phyloP scores from a whole-genome alignment of 306 rosid species.

The Alnus rubra region DNA sequence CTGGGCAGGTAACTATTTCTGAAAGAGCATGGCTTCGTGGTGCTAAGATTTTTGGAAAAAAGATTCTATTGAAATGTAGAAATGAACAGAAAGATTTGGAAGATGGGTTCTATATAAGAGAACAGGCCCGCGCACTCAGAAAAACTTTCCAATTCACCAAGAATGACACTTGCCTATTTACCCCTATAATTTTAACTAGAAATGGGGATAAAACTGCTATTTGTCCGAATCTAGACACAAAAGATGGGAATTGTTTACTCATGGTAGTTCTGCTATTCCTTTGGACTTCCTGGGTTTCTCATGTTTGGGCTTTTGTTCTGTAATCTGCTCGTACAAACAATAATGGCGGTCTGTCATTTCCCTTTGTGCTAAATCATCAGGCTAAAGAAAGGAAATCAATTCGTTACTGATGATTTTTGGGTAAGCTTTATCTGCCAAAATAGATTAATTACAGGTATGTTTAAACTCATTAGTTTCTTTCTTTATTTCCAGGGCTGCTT shows the following conservation, averaged over 20 bases:
- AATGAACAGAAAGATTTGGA: no score
- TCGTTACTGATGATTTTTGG: background rate
- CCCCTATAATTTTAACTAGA: no score
- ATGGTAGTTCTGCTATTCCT: background rate
- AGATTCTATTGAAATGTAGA: no score
- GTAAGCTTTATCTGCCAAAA: background rate
- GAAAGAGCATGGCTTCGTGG: no score
- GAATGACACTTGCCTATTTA: background rate
- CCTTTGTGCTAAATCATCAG: background rate
- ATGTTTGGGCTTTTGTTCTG: background rate
- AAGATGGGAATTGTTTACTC: background rate
- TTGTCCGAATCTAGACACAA: no score
- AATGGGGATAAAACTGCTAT: no score
- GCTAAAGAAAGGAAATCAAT: background rate
- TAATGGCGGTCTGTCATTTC: background rate
- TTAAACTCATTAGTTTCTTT: background rate
- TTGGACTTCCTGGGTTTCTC: background rate
- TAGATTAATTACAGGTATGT: background rate
- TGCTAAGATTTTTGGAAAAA: no score
- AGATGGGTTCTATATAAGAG: no score
- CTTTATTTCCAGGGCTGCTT: conserved; percentile 73
- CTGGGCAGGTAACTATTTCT: no score
- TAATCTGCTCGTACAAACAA: no score
- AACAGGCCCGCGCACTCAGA: no score
- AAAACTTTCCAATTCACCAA: background rate